Evolutionary conservation across 2,329 filamentous ascomycete genomes (phyloP), one percentile per base, ranked within the genome.

Genomic region (Epicoccum nigrum): DNA sequence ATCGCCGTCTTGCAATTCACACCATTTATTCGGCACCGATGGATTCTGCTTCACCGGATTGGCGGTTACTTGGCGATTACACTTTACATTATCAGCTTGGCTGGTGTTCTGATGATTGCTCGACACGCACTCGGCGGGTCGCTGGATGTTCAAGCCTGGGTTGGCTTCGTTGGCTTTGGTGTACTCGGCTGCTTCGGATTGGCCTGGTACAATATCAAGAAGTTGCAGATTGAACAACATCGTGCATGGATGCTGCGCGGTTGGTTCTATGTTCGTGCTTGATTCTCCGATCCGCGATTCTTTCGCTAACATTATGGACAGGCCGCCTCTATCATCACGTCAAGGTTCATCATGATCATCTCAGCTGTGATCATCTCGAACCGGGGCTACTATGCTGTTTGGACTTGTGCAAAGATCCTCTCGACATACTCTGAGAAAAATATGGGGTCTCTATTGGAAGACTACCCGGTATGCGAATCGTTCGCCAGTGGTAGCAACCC

Each of bases 141-240:
- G 0, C 30, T 84, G 0, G 77, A 79, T 2, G 77, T 77, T 2
- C 83, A 85, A 58, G 64, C 70, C 0, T 74, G 61, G 1, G 64
- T 79, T 0, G 78, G 77, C 0, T 41, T 77, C 0, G 60, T 83
- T 0, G 77, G 69, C 1, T 71, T 82, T 25, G 62, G 77, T 11
- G 81, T 81, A 1, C 65, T 78, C 0, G 55, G 64, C 1, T 73
- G 76, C 6, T 64, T 83, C 17, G 55, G 60, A 0, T 52, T 86
- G 31, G 81, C 82, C 0, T 78, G 77, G 28, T 73, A 79, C 62
- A 85, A 85, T 55, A 79, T 87, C 66, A 85, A 82, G 64, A 72
- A 74, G 2, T 67, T 86, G 2, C 83, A 86, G 62, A 83, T 88
- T 19, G 60, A 66, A 23, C 60, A 65, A 39, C 59, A 79, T 6